Base-by-base conservation (phyloP, 371 early-diverging fungal genomes). In the Thermomucor indicae-seudaticae region DNA sequence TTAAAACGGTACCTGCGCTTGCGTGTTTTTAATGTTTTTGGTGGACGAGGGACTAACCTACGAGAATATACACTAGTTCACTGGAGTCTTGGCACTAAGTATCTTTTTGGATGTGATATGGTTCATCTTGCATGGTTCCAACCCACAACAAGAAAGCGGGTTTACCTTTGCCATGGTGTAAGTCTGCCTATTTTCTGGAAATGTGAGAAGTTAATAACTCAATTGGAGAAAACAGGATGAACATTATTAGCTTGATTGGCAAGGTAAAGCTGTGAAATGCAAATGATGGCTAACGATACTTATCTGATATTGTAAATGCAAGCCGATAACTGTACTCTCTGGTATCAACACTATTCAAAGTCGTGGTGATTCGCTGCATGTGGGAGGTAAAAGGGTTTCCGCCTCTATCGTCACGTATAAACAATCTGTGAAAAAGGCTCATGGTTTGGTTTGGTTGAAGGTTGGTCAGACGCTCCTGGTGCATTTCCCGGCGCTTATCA, bases 1-100 rank as follows among this genome's bases (percentile, higher is more conserved):
- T 76, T 19, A 76, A 72, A 53, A 76, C 70, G 14, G 77, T 72
- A 68, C 28, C 49, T n/a, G n/a, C n/a, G n/a, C n/a, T n/a, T n/a
- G n/a, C n/a, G n/a, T n/a, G n/a, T n/a, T n/a, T n/a, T n/a, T n/a
- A n/a, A n/a, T n/a, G n/a, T n/a, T n/a, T n/a, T n/a, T n/a, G n/a
- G n/a, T n/a, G n/a, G n/a, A n/a, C n/a, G n/a, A n/a, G n/a, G n/a
- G n/a, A n/a, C n/a, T n/a, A n/a, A n/a, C n/a, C n/a, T n/a, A 6
- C 46, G 4, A 46, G 22, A 10, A 20, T 4, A 2, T 19, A 0
- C 16, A n/a, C 7, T 50, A 75, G 77, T 76, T 76, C 38, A 70
- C 72, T 5, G 61, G 60, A 17, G 57, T 60, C 2, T 52, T 76
- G 38, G 67, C 53, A 22, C 40, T 76, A 14, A 76, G 72, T 53